Percentiles rank a stretch among this genome's conserved stretches.
These are phyloP conservation scores for Phaeosphaeriaceae sp. DNA, from an alignment of 2,329 filamentous ascomycete species.

Conservation along the genomic window DNA sequence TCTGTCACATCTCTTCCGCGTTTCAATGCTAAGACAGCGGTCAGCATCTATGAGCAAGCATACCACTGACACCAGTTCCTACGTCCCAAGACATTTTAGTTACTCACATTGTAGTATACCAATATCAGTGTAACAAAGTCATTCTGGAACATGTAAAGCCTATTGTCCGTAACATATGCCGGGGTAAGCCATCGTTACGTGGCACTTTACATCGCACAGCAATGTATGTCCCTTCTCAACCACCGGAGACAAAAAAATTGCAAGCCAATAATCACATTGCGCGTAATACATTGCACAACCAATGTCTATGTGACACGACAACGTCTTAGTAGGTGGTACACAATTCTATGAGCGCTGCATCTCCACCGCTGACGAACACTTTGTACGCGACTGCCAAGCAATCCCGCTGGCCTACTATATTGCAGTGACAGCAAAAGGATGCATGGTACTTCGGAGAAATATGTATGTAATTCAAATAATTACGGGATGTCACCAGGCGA, in stretches of 20 bases:
- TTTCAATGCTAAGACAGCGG: not conserved
- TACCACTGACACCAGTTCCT: not conserved
- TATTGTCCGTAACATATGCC: not conserved
- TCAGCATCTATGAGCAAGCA: not conserved
- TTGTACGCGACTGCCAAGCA: constrained; percentile 7
- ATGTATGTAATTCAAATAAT: no score
- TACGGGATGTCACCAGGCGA: no score
- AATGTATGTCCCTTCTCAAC: not conserved
- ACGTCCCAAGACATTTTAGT: not conserved
- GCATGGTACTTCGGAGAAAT: no score
- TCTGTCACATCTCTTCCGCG: not conserved
- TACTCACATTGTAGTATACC: not conserved
- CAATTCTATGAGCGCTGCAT: not conserved
- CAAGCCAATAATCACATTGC: not conserved
- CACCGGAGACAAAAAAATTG: not conserved
- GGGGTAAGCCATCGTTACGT: constrained; percentile 1
- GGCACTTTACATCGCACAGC: constrained; percentile 1
- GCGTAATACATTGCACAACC: not conserved
- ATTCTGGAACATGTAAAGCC: constrained; percentile 2
- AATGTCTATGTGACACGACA: constrained; percentile 5
- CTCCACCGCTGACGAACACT: constrained; percentile 3
- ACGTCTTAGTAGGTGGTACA: constrained; percentile 4
- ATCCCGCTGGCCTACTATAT: not conserved
- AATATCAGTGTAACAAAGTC: not conserved
- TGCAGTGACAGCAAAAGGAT: no score